These are phyloP conservation scores for Entamoeba invadens DNA, from an alignment of 208 protist genomes.

Conservation along the genomic window DNA sequence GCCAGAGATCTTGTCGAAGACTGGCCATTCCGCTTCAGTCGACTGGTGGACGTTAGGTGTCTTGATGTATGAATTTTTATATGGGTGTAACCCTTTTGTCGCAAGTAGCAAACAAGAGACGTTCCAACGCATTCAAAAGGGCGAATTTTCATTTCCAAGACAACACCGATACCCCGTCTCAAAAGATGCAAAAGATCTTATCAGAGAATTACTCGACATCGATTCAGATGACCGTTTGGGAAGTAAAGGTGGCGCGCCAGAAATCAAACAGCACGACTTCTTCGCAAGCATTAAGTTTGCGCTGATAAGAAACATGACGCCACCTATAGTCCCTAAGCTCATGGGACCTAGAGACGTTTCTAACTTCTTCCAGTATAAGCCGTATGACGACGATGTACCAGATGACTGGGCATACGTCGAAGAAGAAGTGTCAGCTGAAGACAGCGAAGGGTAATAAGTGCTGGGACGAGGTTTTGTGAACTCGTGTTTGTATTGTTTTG, in stretches of 20 bases:
- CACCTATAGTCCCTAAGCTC: not conserved
- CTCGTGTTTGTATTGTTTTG: too few relatives aligned
- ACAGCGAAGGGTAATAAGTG: too few relatives aligned
- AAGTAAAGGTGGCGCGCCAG: not conserved
- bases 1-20: slow-evolving; percentile 31
- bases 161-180: not conserved
- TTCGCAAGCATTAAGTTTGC: slow-evolving; percentile 6
- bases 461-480: too few relatives aligned
- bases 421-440: too few relatives aligned
- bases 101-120: not conserved
- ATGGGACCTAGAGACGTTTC: not conserved
- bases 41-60: slow-evolving; percentile 13
- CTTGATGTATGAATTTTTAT: slow-evolving; percentile 2
- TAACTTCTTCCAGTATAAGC: not conserved
- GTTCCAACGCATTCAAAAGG: not conserved
- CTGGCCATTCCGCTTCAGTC: slow-evolving; percentile 23
- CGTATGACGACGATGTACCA: not conserved
- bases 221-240: not conserved
- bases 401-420: not conserved
- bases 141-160: not conserved
- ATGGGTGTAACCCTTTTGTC: slow-evolving; percentile 4
- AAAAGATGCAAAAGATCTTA: not conserved
- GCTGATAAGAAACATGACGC: not conserved
- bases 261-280: slow-evolving; percentile 19
- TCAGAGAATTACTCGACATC: not conserved